Percentiles rank a stretch among this genome's conserved stretches.
phyloP scores from a whole-genome alignment of 345 rosid species.

The Anacardium occidentale region DNA sequence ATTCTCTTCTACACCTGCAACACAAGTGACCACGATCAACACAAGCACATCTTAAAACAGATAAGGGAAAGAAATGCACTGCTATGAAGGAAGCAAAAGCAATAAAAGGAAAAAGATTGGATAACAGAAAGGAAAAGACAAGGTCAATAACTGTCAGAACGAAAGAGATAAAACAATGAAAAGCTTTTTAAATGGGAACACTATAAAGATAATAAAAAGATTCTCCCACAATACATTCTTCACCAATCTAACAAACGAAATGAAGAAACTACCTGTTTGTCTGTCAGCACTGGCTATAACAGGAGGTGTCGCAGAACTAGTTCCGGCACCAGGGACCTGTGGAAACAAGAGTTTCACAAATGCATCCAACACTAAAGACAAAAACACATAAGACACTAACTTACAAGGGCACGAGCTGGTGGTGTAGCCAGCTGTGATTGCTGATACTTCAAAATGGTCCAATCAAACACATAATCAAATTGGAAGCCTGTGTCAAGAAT shows the following conservation, averaged over 20 bases:
- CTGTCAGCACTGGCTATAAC: slow-evolving; percentile 46
- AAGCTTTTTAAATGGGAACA: no score
- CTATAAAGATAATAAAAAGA: not conserved
- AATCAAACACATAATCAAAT: slow-evolving; percentile 95
- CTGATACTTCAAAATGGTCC: slow-evolving; percentile 98
- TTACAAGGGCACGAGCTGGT: slow-evolving; percentile 52
- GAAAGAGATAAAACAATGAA: not conserved
- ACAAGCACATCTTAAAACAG: not conserved
- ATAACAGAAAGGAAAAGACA: not conserved
- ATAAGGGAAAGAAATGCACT: no score
- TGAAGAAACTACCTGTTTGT: slow-evolving; percentile 51
- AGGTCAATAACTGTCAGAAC: not conserved
- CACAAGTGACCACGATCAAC: slow-evolving; percentile 1
- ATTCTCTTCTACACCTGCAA: slow-evolving; percentile 65
- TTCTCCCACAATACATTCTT: not conserved
- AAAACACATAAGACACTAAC: slow-evolving; percentile 7
- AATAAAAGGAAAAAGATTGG: not conserved
- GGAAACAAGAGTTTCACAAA: slow-evolving; percentile 18
- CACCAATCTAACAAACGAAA: not conserved
- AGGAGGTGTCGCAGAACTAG: slow-evolving; percentile 66
- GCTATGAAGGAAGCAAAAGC: not conserved
- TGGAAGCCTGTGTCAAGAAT: slow-evolving; percentile 66
- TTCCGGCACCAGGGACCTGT: slow-evolving; percentile 70
- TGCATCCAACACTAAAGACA: slow-evolving; percentile 9
- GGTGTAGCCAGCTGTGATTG: slow-evolving; percentile 87